Base-by-base conservation (phyloP, 257 asterid genomes). In the Nemophila menziesii region DNA sequence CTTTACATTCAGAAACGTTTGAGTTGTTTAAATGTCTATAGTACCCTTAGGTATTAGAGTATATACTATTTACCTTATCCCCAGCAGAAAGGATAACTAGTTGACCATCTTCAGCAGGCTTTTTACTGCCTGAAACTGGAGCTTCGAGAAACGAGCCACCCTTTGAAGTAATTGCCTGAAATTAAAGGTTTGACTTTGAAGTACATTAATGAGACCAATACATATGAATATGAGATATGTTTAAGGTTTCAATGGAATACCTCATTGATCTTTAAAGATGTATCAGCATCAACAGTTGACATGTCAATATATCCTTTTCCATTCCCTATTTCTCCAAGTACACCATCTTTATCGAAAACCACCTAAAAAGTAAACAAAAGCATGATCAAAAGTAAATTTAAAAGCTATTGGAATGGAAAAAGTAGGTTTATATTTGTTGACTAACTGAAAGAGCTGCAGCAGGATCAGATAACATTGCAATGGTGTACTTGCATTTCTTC, bases 101-200 rank as follows among this genome's bases (percentile, higher is more conserved):
- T 44, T 87, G 97, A 61, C 97, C 97, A 68, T 87, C 97, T 74
- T 87, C 97, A 51, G 97, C 97, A 33, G 97, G 97, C 60, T 83
- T 87, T 69, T 87, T 87, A 78, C 97, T 87, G 48, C 97, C 97
- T 22, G 97, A 87, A 43, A 87, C 97, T 43, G 97, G 97, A 53
- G 80, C 95, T 74, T 87, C 95, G 26, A 87, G 74, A 69, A 80
- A 87, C 56, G 24, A 38, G 61, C 93, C 97, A 44, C 93, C 86
- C 65, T 80, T 83, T 33, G 83, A 62, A 2, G 70, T 65, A 52
- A 87, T 73, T 62, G 92, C 95, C 97, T 87, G 75, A 50, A 60
- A 57, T 15, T n/a, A 18, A 7, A 60, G 27, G 23, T 34, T 4
- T 16, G 42, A 39, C 15, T n/a, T n/a, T n/a, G 33, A 40, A 21